Evolutionary conservation across 2,329 filamentous ascomycete genomes (phyloP).

Genomic region (Xylaria hypoxylon): DNA sequence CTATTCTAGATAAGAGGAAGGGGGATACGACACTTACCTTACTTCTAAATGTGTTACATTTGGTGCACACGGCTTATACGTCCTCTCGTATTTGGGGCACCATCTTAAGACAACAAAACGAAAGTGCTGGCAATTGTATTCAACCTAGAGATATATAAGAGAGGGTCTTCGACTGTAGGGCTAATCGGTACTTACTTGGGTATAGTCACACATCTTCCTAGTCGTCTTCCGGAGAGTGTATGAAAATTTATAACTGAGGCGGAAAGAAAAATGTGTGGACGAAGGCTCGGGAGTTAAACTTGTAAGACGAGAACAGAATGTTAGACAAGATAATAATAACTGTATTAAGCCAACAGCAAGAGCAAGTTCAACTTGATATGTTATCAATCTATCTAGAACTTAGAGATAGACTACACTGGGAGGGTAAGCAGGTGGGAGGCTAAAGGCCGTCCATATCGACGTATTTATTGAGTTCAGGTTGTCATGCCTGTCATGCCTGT

Average conservation of each 20-base stretch:
- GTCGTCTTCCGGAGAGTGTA: not conserved
- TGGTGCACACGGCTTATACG: constrained; percentile 49
- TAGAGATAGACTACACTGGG: constrained; percentile 21
- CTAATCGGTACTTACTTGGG: constrained; percentile 45
- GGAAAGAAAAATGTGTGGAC: constrained; percentile 3
- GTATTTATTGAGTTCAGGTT: constrained; percentile 33
- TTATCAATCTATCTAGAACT: constrained; percentile 8
- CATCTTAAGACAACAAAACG: constrained; percentile 51
- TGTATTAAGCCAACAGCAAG: constrained; percentile 1
- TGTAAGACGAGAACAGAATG: not conserved
- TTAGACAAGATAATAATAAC: not conserved
- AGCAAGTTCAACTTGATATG: constrained; percentile 4
- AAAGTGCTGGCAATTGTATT: constrained; percentile 51
- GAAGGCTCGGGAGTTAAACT: not conserved
- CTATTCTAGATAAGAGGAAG: not conserved
- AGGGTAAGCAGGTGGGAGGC: constrained; percentile 4
- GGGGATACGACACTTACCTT: constrained; percentile 41
- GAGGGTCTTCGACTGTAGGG: not conserved
- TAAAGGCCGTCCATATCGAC: constrained; percentile 16
- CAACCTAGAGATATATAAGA: constrained; percentile 43
- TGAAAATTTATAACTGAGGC: not conserved
- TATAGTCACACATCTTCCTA: constrained; percentile 51
- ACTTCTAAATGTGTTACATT: constrained; percentile 51
- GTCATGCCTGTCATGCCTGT: constrained; percentile 16
- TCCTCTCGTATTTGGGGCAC: constrained; percentile 51